A percentile compares a stretch with the other conserved stretches of the same genome.
Evolutionary conservation across 306 rosid species (phyloP).

Genomic region (Vachellia pachyceras): DNA sequence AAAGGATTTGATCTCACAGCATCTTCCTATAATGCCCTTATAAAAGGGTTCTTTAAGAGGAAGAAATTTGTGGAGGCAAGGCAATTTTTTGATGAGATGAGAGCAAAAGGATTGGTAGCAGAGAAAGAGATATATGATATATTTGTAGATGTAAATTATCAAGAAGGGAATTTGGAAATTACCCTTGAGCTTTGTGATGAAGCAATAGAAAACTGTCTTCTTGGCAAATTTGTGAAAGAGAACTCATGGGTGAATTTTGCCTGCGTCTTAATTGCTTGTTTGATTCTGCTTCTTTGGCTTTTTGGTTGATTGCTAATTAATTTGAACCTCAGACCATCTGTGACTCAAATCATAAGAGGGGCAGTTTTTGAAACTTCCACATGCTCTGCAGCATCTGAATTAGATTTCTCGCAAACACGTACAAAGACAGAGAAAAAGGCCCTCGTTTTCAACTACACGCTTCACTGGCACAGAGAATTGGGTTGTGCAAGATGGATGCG

Average conservation of each 20-base stretch:
- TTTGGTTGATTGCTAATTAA: conserved; percentile 36
- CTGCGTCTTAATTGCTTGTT: conserved; percentile 28
- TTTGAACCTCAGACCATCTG: conserved; percentile 33
- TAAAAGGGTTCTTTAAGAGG: conserved; percentile 72
- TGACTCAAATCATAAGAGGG: conserved; percentile 14
- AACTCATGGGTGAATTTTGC: conserved; percentile 42
- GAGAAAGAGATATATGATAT: conserved; percentile 76
- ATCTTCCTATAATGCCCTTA: conserved; percentile 69
- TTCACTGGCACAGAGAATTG: conserved; percentile 8
- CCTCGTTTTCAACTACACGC: not conserved
- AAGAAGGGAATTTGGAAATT: conserved; percentile 76
- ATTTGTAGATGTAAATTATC: conserved; percentile 74
- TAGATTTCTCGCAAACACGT: conserved; percentile 27
- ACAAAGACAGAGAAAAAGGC: not conserved
- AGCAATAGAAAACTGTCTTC: conserved; percentile 78
- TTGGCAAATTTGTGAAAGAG: conserved; percentile 40
- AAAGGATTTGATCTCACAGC: conserved; percentile 65
- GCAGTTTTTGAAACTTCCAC: conserved; percentile 18
- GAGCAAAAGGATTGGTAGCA: conserved; percentile 67
- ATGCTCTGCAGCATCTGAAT: conserved; percentile 13
- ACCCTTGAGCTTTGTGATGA: conserved; percentile 89
- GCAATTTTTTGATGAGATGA: conserved; percentile 86
- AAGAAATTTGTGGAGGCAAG: conserved; percentile 75
- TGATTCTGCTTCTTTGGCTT: conserved; percentile 23
- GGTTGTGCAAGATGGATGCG: conserved; percentile 30